Evolutionary conservation across 169 alveolate species (phyloP).

Genomic region (Plasmodium berghei): DNA sequence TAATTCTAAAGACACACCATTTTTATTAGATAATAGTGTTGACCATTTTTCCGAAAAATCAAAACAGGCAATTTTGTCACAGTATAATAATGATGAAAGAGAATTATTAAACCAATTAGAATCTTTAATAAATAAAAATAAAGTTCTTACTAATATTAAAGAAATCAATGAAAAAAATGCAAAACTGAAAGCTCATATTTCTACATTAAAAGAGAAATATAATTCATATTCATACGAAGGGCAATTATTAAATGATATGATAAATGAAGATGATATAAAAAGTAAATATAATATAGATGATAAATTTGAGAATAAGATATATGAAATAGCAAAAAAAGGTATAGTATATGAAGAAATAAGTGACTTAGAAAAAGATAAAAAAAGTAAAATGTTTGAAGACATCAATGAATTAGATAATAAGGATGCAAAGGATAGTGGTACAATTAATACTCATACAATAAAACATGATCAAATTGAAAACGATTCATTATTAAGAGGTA

Average conservation of each 20-base stretch:
- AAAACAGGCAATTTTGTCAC: constrained; percentile 21
- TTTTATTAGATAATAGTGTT: constrained; percentile 46
- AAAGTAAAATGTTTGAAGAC: constrained; percentile 65
- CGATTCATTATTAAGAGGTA: constrained; percentile 33
- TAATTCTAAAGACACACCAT: constrained; percentile 22
- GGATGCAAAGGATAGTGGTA: constrained; percentile 44
- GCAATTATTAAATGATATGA: constrained; percentile 34
- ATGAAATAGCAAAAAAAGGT: neutral
- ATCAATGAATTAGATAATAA: constrained; percentile 59
- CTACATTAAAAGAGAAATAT: constrained; percentile 24
- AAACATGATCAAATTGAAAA: constrained; percentile 42
- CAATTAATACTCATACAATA: constrained; percentile 32
- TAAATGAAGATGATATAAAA: constrained; percentile 50
- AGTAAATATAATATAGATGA: constrained; percentile 56
- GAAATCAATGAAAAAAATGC: constrained; percentile 34
- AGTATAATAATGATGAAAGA: constrained; percentile 18
- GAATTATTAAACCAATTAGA: constrained; percentile 23
- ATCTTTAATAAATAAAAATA: constrained; percentile 39
- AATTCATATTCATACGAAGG: constrained; percentile 71
- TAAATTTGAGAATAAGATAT: constrained; percentile 29
- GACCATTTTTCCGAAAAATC: constrained; percentile 4
- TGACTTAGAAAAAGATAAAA: constrained; percentile 59
- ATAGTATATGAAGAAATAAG: constrained; percentile 31
- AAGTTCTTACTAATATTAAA: constrained; percentile 7
- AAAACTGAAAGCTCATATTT: constrained; percentile 19